Conservation (phyloP, 2,329 filamentous ascomycete species). For the Stemphylium beticola region DNA sequence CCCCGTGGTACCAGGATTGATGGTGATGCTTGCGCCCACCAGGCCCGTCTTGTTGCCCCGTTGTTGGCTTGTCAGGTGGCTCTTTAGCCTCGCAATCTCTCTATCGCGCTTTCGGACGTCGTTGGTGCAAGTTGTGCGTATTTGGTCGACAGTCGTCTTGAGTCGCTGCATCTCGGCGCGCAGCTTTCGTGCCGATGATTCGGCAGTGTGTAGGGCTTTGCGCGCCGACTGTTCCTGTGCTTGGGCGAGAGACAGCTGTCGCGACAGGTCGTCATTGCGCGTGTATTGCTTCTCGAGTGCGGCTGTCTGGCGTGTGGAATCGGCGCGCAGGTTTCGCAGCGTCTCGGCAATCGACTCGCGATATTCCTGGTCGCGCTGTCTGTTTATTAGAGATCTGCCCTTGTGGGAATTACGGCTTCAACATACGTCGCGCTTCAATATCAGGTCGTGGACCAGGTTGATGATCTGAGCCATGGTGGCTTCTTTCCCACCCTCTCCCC, state of each 20-base stretch:
- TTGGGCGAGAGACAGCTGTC: conserved; percentile 65
- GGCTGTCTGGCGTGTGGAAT: conserved; percentile 73
- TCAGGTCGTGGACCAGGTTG: conserved; percentile 90
- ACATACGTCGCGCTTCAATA: conserved; percentile 84
- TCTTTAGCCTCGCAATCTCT: conserved; percentile 87
- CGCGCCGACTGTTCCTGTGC: conserved; percentile 74
- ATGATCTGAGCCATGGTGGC: conserved; percentile 86
- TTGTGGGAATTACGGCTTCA: neutral
- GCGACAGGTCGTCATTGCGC: conserved; percentile 62
- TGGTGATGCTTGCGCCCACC: conserved; percentile 57
- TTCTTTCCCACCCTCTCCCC: conserved; percentile 66
- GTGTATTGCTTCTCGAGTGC: conserved; percentile 67
- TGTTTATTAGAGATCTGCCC: conserved; percentile 12
- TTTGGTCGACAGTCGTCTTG: conserved; percentile 80
- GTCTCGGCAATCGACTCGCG: conserved; percentile 82
- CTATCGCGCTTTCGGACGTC: conserved; percentile 90
- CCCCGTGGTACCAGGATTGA: conserved; percentile 47
- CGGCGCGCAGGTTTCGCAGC: conserved; percentile 75
- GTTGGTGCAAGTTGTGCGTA: conserved; percentile 84
- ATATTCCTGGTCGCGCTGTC: conserved; percentile 86
- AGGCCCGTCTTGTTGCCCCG: conserved; percentile 55
- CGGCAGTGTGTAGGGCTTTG: conserved; percentile 73
- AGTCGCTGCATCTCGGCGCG: conserved; percentile 83
- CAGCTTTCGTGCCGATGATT: conserved; percentile 74
- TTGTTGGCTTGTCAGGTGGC: conserved; percentile 74